Conservation (phyloP, 139 green algal genomes). For the Coccomyxa sp. region DNA sequence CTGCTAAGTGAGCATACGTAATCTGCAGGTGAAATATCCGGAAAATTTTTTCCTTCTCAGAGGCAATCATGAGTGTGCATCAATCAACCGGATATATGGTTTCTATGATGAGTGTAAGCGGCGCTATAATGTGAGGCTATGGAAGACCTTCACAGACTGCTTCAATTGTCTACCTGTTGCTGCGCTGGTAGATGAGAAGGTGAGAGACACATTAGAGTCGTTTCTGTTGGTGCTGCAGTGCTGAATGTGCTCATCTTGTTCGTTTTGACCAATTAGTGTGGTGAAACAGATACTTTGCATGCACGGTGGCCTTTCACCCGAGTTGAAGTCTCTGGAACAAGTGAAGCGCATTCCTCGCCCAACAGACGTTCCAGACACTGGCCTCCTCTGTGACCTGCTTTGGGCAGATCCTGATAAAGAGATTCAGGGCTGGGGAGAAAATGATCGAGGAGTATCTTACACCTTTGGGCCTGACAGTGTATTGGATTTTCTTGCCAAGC, state of each 20-base stretch:
- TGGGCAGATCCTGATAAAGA: constrained; percentile 99
- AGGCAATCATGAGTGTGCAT: constrained; percentile 96
- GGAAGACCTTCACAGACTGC: constrained; percentile 99
- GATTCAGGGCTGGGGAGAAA: constrained; percentile 96
- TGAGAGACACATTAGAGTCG: constrained; percentile 22
- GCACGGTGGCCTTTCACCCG: constrained; percentile 96
- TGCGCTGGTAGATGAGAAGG: constrained; percentile 99
- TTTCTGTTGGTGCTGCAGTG: neutral
- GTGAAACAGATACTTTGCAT: constrained; percentile 95
- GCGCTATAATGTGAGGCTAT: constrained; percentile 98
- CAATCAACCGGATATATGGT: constrained; percentile 99
- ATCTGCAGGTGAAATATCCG: constrained; percentile 93
- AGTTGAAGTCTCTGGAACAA: constrained; percentile 97
- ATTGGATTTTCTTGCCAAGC: constrained; percentile 92
- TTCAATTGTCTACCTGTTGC: constrained; percentile 99
- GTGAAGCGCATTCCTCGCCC: constrained; percentile 95
- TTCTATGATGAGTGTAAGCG: constrained; percentile 99
- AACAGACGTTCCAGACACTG: constrained; percentile 95
- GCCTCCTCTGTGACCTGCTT: constrained; percentile 97
- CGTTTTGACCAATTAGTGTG: neutral
- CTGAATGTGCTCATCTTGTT: neutral
- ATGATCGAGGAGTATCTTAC: constrained; percentile 98
- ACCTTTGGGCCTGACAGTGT: constrained; percentile 97
- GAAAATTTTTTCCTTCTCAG: constrained; percentile 99
- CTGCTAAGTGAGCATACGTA: neutral